phyloP scores from a whole-genome alignment of 2,329 filamentous ascomycete genomes.

The Pseudohalonectria lignicola region DNA sequence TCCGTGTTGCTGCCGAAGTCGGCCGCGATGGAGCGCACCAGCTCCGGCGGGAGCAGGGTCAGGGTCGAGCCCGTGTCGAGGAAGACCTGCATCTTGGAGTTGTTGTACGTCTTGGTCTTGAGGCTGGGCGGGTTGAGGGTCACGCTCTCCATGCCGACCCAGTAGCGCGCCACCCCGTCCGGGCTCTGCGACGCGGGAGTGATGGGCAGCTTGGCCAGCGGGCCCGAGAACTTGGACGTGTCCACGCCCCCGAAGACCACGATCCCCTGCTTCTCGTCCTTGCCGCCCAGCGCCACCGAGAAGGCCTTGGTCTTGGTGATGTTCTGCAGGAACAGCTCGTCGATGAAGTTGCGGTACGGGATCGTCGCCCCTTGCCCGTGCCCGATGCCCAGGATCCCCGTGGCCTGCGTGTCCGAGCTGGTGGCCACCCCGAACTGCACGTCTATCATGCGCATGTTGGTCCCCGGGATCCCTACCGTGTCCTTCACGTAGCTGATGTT shows the following conservation, averaged over 20 bases:
- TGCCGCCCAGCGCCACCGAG: conserved; percentile 54
- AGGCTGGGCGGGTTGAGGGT: conserved; percentile 25
- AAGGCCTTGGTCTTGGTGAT: conserved; percentile 51
- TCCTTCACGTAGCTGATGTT: conserved; percentile 39
- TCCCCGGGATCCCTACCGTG: conserved; percentile 29
- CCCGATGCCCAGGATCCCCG: conserved; percentile 64
- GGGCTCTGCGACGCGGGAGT: conserved; percentile 41
- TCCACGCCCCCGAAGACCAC: conserved; percentile 61
- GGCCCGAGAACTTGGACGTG: conserved; percentile 50
- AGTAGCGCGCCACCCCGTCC: conserved; percentile 40
- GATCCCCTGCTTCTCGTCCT: conserved; percentile 46
- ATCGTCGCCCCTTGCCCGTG: conserved; percentile 42
- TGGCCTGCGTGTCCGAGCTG: conserved; percentile 31
- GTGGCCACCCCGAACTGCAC: conserved; percentile 59
- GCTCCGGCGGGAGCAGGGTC: conserved; percentile 49
- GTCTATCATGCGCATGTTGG: conserved; percentile 28
- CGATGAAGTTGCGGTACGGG: conserved; percentile 38
- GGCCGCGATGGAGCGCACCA: conserved; percentile 37
- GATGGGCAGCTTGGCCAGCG: conserved; percentile 50
- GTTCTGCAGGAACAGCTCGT: conserved; percentile 36
- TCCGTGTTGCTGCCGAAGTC: conserved; percentile 32
- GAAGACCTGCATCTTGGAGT: conserved; percentile 42
- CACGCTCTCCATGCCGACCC: conserved; percentile 35
- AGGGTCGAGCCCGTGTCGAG: conserved; percentile 62
- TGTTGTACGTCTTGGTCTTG: conserved; percentile 19